These are phyloP conservation scores for Chenopodium suecicum DNA, from an alignment of 148 eudicot genomes.

Conservation along the genomic window DNA sequence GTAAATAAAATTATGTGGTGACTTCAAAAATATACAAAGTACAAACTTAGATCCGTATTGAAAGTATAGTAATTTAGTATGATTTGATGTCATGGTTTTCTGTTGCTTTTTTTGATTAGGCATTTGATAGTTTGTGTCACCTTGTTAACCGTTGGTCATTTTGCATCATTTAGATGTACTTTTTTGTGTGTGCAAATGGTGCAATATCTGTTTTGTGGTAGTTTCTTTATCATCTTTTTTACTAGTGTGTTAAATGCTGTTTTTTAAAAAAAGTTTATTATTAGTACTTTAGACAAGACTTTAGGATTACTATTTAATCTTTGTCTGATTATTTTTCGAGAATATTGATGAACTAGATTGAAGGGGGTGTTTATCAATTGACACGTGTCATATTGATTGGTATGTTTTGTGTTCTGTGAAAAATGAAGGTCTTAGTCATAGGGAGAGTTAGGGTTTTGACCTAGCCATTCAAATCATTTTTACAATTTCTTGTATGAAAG, in stretches of 20 bases:
- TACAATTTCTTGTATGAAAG: too few relatives aligned
- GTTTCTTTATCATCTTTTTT: neutral
- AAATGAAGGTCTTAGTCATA: neutral
- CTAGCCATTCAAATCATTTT: neutral
- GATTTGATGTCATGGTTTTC: neutral
- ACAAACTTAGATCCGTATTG: too few relatives aligned
- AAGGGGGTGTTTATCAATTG: neutral
- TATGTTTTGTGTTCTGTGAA: conserved; percentile 17
- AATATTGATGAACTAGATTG: neutral
- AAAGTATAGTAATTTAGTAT: neutral
- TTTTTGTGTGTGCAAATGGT: neutral
- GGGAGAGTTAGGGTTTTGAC: conserved; percentile 23
- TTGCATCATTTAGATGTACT: conserved; percentile 19
- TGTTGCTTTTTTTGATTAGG: conserved; percentile 5
- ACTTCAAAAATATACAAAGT: too few relatives aligned
- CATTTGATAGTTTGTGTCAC: conserved; percentile 34
- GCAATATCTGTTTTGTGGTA: conserved; percentile 7
- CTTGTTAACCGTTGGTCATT: conserved; percentile 42
- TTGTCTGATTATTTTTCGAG: neutral
- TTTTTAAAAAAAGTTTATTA: neutral
- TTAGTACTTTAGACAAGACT: neutral
- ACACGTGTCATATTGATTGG: conserved; percentile 11
- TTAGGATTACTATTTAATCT: neutral
- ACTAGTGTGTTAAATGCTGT: too few relatives aligned
- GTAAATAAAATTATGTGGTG: too few relatives aligned